Evolutionary conservation across 2,329 filamentous ascomycete genomes (phyloP).

Genomic region (Geosmithia flava): DNA sequence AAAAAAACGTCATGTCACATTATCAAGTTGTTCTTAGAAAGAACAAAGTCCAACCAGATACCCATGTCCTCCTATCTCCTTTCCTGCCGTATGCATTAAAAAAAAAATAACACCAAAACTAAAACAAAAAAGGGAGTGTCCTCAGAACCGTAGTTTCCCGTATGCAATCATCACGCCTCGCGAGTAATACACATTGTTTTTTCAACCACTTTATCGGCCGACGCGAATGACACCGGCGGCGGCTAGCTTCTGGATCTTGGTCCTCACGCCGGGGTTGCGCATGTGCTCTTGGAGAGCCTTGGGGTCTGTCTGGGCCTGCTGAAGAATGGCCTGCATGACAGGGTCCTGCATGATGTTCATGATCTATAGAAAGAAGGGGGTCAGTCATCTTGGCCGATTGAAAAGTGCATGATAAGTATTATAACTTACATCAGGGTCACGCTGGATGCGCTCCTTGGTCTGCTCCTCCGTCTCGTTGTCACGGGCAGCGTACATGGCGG

Average conservation of each 20-base stretch:
- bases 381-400: constrained; percentile 10
- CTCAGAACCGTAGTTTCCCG: background rate
- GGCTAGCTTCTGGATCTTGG: constrained; percentile 90
- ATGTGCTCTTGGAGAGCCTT: constrained; percentile 93
- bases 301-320: constrained; percentile 91
- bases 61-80: background rate
- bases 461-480: constrained; percentile 95
- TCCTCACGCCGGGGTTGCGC: constrained; percentile 74
- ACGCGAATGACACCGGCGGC: constrained; percentile 85
- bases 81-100: background rate
- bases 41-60: background rate
- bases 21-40: background rate
- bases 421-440: constrained; percentile 71
- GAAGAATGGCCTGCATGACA: constrained; percentile 93
- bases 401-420: background rate
- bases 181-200: background rate
- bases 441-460: constrained; percentile 80
- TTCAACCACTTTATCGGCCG: constrained; percentile 24
- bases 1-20: background rate
- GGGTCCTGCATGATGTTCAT: constrained; percentile 88
- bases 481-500: constrained; percentile 78
- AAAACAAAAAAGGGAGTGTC: background rate
- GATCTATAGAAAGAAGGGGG: constrained; percentile 37
- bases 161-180: background rate
- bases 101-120: background rate